Conservation (phyloP, 2,329 filamentous ascomycete species). For the Penicillium sp. region DNA sequence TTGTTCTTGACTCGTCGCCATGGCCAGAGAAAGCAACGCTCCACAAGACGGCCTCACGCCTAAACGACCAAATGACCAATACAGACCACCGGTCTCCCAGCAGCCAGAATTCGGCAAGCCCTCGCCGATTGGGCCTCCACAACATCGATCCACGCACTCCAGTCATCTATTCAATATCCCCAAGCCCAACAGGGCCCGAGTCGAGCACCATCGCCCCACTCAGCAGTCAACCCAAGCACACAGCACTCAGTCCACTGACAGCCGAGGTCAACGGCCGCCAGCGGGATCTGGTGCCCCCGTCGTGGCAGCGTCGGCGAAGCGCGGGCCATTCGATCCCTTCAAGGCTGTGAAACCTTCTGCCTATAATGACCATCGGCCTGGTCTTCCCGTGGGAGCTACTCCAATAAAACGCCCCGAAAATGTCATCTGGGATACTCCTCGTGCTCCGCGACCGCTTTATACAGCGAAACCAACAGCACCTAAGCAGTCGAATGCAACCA, state of each 20-base stretch:
- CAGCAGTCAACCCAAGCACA: slow-evolving; percentile 4
- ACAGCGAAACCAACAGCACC: slow-evolving; percentile 44
- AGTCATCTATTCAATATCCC: slow-evolving; percentile 50
- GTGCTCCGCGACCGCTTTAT: slow-evolving; percentile 49
- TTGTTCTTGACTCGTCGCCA: slow-evolving; percentile 19
- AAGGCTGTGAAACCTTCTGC: slow-evolving; percentile 36
- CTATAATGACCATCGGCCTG: slow-evolving; percentile 30
- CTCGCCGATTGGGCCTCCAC: slow-evolving; percentile 47
- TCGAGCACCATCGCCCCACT: slow-evolving; percentile 46
- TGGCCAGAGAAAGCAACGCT: slow-evolving; percentile 50
- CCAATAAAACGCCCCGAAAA: slow-evolving; percentile 48
- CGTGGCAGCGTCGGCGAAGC: slow-evolving; percentile 21
- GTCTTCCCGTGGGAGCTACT: slow-evolving; percentile 30
- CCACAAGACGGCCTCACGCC: slow-evolving; percentile 34
- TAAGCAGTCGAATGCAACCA: slow-evolving; percentile 38
- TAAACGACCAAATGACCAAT: slow-evolving; percentile 33
- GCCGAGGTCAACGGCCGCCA: slow-evolving; percentile 16
- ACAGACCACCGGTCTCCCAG: slow-evolving; percentile 32
- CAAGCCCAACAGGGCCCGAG: slow-evolving; percentile 44
- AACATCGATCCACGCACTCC: slow-evolving; percentile 39
- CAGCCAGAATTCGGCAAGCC: slow-evolving; percentile 55
- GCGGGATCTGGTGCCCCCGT: slow-evolving; percentile 14
- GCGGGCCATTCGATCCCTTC: slow-evolving; percentile 38
- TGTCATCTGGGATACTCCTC: slow-evolving; percentile 43
- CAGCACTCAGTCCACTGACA: slow-evolving; percentile 15